phyloP scores from a whole-genome alignment of 2,329 filamentous ascomycete species.

The Fusarium camptoceras region DNA sequence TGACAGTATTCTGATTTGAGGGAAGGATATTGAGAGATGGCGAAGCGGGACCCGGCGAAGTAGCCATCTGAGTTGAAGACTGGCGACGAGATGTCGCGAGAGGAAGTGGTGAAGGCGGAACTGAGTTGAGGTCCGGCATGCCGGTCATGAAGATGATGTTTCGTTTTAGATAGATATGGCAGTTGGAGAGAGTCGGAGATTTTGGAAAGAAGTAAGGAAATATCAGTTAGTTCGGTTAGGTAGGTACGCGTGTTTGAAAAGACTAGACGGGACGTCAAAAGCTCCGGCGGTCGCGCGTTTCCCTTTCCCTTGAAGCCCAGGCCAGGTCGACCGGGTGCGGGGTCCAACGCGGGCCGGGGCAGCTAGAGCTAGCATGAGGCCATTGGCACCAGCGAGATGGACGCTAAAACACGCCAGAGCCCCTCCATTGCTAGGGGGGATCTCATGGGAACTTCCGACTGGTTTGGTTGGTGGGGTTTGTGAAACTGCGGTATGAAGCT shows the following conservation, averaged over 20 bases:
- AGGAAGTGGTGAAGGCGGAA: constrained; percentile 62
- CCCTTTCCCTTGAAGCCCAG: constrained; percentile 17
- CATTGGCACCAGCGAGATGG: constrained; percentile 32
- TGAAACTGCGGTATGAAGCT: constrained; percentile 8
- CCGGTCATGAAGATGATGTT: constrained; percentile 19
- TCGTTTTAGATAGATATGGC: not conserved
- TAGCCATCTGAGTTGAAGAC: constrained; percentile 59
- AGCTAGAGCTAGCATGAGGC: constrained; percentile 27
- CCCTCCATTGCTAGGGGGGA: constrained; percentile 11
- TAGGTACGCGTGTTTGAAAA: constrained; percentile 27
- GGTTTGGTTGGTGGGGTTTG: constrained; percentile 6
- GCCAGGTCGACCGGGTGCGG: constrained; percentile 34
- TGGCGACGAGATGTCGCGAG: constrained; percentile 58
- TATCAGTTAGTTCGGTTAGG: not conserved
- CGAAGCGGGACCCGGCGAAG: constrained; percentile 53
- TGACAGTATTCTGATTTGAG: constrained; percentile 65
- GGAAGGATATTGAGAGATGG: constrained; percentile 68
- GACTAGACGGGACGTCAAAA: constrained; percentile 11
- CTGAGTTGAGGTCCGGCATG: constrained; percentile 69
- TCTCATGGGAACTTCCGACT: constrained; percentile 21
- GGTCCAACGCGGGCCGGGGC: constrained; percentile 32
- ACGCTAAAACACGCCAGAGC: constrained; percentile 35
- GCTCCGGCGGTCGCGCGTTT: constrained; percentile 25
- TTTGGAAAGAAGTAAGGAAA: not conserved
- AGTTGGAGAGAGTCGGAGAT: not conserved